A percentile compares a stretch with the other conserved stretches of the same genome.
Evolutionary conservation across 768 basidiomycete genomes (phyloP).

Genomic region (Boletus vermiculosoides): DNA sequence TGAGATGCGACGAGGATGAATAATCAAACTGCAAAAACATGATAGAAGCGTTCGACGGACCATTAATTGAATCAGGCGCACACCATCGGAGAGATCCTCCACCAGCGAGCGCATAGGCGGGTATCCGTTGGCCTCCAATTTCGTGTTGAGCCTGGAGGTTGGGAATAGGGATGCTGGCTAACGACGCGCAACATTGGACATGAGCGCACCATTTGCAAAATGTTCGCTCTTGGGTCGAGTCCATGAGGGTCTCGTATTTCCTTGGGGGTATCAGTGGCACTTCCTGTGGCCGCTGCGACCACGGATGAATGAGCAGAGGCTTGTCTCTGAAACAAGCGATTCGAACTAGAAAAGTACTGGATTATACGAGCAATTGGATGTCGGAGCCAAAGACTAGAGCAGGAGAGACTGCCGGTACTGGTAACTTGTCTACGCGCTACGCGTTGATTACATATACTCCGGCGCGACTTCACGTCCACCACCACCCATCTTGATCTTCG

Average conservation of each 20-base stretch:
- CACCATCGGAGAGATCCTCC: conserved; percentile 91
- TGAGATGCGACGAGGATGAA: not conserved
- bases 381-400: not conserved
- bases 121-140: conserved; percentile 81
- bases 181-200: not conserved
- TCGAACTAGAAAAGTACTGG: not conserved
- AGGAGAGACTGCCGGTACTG: not conserved
- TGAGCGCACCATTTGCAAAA: conserved; percentile 83
- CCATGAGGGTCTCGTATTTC: conserved; percentile 18
- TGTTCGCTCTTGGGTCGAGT: conserved; percentile 64
- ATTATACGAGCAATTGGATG: not conserved
- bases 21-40: not conserved
- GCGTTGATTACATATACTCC: conserved; percentile 22
- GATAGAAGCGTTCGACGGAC: conserved; percentile 39
- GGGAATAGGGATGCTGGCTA: not conserved
- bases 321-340: not conserved
- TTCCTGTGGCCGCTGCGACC: not conserved
- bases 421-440: conserved; percentile 1
- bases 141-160: conserved; percentile 85
- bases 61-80: conserved; percentile 93
- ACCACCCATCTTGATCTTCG: conserved; percentile 7
- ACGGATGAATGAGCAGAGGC: not conserved
- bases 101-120: conserved; percentile 89
- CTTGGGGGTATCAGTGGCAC: not conserved
- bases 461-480: conserved; percentile 32